A percentile compares a stretch with the other conserved stretches of the same genome.
Conservation (phyloP, 345 rosid genomes). For the Eucalyptus lansdowneana region DNA sequence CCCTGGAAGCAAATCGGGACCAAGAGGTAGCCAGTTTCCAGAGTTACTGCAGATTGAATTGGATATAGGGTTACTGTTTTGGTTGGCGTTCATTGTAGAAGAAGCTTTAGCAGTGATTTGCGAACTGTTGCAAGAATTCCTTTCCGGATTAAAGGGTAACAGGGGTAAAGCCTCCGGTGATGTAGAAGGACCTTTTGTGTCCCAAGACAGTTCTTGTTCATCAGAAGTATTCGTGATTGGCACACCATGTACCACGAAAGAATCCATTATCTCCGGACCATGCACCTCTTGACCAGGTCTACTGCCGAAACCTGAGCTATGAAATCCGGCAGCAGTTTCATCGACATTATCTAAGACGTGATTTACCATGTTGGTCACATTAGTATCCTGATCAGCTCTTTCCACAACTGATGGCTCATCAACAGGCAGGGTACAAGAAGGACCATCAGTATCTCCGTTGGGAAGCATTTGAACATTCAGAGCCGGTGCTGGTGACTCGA, state of each 20-base stretch:
- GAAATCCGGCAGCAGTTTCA: background rate
- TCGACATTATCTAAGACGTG: background rate
- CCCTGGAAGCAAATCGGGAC: conserved; percentile 20
- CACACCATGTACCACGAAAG: background rate
- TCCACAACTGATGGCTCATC: background rate
- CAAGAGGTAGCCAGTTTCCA: conserved; percentile 28
- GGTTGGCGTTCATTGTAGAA: background rate
- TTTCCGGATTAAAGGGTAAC: background rate
- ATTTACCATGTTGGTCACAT: background rate
- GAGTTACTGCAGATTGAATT: background rate
- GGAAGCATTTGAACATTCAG: conserved; percentile 6
- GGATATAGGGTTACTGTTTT: background rate
- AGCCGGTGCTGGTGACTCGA: background rate
- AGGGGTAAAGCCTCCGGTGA: background rate
- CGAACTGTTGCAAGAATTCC: background rate
- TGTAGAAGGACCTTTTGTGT: background rate
- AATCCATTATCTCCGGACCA: background rate
- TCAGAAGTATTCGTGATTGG: background rate
- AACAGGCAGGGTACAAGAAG: background rate
- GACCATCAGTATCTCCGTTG: conserved; percentile 3
- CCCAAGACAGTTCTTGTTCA: background rate
- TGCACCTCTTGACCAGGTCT: background rate
- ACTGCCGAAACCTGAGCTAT: background rate
- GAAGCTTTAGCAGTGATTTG: background rate
- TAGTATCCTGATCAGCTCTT: background rate